Evolutionary conservation across 2,329 filamentous ascomycete species (phyloP), one percentile per base, ranked within the genome.

Genomic region (Rutstroemia sp.): DNA sequence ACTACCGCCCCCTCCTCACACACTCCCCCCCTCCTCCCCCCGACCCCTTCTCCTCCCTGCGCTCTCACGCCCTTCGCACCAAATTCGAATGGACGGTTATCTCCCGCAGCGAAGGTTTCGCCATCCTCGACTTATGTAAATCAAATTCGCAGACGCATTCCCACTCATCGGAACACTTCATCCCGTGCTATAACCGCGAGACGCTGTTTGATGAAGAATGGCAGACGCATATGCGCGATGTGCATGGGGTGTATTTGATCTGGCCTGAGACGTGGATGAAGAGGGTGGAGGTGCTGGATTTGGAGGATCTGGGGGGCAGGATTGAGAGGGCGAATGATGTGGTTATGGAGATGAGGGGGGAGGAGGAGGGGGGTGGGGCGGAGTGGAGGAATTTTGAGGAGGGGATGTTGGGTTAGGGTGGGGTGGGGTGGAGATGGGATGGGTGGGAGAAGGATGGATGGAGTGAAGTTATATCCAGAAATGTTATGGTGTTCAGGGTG

Each of bases 261-360:
- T 68, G 66, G 66, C 66, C 66, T 2, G 63, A 68, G 39, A 68
- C 66, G 30, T 68, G 66, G 66, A 67, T 68, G 65, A 49, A 60
- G 17, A 55, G 65, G 49, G 63, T 68, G 42, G 66, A 68, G 52
- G 66, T 68, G 4, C 46, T 68, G 40, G 66, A 68, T 54, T 46
- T 68, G 16, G 65, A 65, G 23, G 61, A 59, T 3, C 64, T 65
- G 57, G 65, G 63, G 1, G 65, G 65, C 0, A 64, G 66, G 51
- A 68, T 68, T 38, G 65, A 61, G 17, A 62, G 58, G 10, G 62
- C 61, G 42, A 67, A 67, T 57, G 65, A 65, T 48, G 51, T 67
- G 21, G 61, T 67, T 42, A 67, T 67, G 65, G 63, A 63, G 21
- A 54, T 58, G 16, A 56, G 45, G 14, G 30, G 39, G 17, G 23